Evolutionary conservation across 805 yeast species (phyloP), one percentile per base, ranked within the genome.

Genomic region (Schwanniomyces vanrijiae): DNA sequence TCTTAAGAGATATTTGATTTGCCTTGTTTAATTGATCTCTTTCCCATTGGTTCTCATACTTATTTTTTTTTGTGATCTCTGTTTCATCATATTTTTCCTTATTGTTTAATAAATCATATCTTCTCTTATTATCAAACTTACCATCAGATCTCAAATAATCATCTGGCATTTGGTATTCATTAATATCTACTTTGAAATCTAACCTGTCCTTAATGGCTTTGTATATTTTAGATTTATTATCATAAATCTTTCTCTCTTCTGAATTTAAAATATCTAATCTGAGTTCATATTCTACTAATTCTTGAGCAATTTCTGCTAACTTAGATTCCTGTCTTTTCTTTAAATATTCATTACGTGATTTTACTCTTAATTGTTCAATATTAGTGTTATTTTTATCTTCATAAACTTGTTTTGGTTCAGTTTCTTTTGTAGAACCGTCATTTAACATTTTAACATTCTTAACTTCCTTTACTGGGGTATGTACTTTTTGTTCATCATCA

Each of bases 61-160:
- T 45, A 41, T 55, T 52, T 28, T 50, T 53, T 24, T 53, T 51
- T 19, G 49, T 46, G 29, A 57, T 55, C 5, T 50, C 59, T 1
- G 46, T 49, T n/a, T 55, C 58, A 5, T 54, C 54, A 18, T 59
- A 65, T 5, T 55, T 57, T 9, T 14, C 37, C 8, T 46, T 51
- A 2, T 70, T 58, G 46, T 75, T 65, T 39, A 88, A 66, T 2
- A 71, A 73, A 2, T 73, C 76, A 42, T 74, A 76, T 58, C 85
- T 86, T 22, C 83, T 62, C 51, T 77, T 76, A 19, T 71, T 65
- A 51, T 83, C 88, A 9, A 80, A 65, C 37, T 73, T 73, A 1
- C 86, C 85, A 13, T 73, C 69, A 11, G 69, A 71, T 2, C 77
- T 78, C n/a, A 76, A 50, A 50, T 77, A 76, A 43, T 82, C 89